A percentile compares a stretch with the other conserved stretches of the same genome.
phyloP scores from a whole-genome alignment of 768 basidiomycete genomes.

The Mycena pura region DNA sequence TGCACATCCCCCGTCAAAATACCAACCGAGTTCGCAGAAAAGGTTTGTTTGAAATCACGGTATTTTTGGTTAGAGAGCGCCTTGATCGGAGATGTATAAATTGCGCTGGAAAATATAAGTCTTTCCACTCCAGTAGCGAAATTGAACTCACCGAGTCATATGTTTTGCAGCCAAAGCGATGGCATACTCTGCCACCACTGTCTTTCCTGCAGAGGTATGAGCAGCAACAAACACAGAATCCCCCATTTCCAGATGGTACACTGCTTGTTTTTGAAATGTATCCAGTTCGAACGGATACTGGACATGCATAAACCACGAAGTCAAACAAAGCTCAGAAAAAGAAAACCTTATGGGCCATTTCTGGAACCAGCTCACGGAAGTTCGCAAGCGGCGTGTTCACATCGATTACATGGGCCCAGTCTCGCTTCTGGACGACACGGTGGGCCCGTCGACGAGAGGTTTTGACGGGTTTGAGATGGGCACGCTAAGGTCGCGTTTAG shows the following conservation, averaged over 20 bases:
- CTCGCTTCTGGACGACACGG: conserved; percentile 74
- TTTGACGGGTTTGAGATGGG: conserved; percentile 62
- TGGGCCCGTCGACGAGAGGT: conserved; percentile 47
- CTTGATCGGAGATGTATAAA: conserved; percentile 99
- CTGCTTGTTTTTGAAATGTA: conserved; percentile 98
- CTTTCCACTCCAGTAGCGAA: background rate
- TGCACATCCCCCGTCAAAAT: conserved; percentile 99
- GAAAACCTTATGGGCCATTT: conserved; percentile 90
- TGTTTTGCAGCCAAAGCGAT: conserved; percentile 96
- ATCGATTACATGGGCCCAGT: conserved; percentile 98
- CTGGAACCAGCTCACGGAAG: conserved; percentile 91
- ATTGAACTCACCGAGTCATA: conserved; percentile 84
- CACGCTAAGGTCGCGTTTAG: conserved; percentile 45
- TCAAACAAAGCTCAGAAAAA: background rate
- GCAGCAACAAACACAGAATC: conserved; percentile 99
- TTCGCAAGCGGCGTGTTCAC: conserved; percentile 89
- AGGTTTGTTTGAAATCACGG: conserved; percentile 97
- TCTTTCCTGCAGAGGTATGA: conserved; percentile 99
- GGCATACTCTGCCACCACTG: conserved; percentile 98
- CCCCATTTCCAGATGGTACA: conserved; percentile 96
- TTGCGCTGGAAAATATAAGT: conserved; percentile 65
- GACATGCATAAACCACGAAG: background rate
- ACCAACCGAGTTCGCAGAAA: conserved; percentile 89
- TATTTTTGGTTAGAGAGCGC: conserved; percentile 99
- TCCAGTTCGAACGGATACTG: conserved; percentile 99